phyloP scores from a whole-genome alignment of 2,329 filamentous ascomycete species.

The Alternaria sp. region DNA sequence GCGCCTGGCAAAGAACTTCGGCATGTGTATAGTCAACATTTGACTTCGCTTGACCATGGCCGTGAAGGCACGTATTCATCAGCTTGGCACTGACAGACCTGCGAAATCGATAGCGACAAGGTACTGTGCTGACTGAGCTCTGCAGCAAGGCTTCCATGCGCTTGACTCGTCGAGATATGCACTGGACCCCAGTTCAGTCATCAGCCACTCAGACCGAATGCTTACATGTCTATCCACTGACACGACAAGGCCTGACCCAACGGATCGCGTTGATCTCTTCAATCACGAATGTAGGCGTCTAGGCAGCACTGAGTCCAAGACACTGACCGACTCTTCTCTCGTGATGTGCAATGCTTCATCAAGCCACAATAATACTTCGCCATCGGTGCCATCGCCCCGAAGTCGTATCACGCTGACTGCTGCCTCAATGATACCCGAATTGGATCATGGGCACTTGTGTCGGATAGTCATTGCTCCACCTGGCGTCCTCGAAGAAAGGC shows the following conservation, averaged over 20 bases:
- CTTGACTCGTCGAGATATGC: not conserved
- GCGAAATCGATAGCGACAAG: not conserved
- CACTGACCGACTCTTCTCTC: not conserved
- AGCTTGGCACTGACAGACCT: not conserved
- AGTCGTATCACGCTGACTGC: not conserved
- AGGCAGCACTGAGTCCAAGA: not conserved
- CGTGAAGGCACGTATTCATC: not conserved
- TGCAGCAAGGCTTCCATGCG: not conserved
- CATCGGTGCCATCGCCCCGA: not conserved
- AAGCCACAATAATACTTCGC: not conserved
- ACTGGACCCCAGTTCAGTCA: not conserved
- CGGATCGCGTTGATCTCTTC: not conserved
- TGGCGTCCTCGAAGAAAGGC: not conserved
- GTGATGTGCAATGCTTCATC: not conserved
- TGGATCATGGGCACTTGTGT: not conserved
- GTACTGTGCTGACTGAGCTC: not conserved
- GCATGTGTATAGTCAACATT: not conserved
- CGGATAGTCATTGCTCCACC: not conserved
- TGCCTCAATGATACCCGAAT: not conserved
- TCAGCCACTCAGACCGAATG: not conserved
- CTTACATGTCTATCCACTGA: not conserved
- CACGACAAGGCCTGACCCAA: not conserved
- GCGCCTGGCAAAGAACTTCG: not conserved
- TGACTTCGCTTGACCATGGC: not conserved
- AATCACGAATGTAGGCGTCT: not conserved